Evolutionary conservation across 768 basidiomycete genomes (phyloP).

Genomic region (Boletus tomentosulus): DNA sequence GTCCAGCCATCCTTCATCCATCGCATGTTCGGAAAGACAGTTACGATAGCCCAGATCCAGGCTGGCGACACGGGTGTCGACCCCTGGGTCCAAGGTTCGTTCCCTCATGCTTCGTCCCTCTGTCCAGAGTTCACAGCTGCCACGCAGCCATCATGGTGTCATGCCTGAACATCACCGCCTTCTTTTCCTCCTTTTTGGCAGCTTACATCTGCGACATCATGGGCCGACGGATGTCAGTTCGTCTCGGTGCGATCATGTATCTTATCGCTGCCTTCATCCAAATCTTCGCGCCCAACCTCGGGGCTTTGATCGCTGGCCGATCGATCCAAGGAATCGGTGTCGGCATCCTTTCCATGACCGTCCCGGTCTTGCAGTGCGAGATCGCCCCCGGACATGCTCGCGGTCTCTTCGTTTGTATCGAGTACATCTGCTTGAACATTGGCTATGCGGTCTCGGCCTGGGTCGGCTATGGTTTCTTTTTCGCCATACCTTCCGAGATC

Average conservation of each 20-base stretch:
- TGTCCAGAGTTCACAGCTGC: background rate
- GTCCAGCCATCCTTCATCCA: conserved; percentile 51
- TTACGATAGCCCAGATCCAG: conserved; percentile 44
- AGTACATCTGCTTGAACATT: conserved; percentile 48
- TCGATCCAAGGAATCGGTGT: conserved; percentile 47
- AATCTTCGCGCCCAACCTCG: conserved; percentile 44
- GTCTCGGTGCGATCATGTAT: conserved; percentile 47
- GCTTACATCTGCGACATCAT: conserved; percentile 49
- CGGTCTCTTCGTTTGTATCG: conserved; percentile 51
- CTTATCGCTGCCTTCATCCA: conserved; percentile 47
- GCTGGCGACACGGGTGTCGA: conserved; percentile 41
- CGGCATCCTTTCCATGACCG: conserved; percentile 49
- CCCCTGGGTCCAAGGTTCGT: conserved; percentile 44
- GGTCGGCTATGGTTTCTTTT: conserved; percentile 49
- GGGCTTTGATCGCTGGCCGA: conserved; percentile 38
- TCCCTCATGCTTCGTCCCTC: background rate
- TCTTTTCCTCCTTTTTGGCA: conserved; percentile 41
- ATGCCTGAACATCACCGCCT: conserved; percentile 48
- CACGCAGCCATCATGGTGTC: conserved; percentile 44
- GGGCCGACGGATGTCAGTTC: conserved; percentile 48
- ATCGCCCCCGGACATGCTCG: conserved; percentile 45
- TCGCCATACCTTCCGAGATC: conserved; percentile 41
- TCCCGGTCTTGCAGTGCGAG: conserved; percentile 47
- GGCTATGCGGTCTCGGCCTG: conserved; percentile 49
- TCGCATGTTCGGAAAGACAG: conserved; percentile 43